Conservation (phyloP, 495 filamentous ascomycete genomes). For the Xylaria palmicola region DNA sequence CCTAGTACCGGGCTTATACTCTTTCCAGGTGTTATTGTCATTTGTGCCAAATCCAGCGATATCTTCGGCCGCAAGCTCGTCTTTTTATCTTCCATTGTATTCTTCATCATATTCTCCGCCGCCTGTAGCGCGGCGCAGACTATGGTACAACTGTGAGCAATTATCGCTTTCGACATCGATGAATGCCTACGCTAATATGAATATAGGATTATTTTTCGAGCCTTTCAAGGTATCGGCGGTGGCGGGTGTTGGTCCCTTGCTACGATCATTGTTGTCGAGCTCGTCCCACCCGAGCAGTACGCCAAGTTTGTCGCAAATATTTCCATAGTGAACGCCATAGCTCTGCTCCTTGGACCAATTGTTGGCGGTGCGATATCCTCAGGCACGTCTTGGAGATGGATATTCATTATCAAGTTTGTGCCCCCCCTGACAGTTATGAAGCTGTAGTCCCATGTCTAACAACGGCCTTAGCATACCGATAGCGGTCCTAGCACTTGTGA, state of each 20-base stretch:
- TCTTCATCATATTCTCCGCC: constrained; percentile 53
- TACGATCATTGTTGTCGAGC: constrained; percentile 45
- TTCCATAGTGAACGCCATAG: constrained; percentile 46
- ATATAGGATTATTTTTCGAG: constrained; percentile 51
- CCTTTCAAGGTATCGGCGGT: constrained; percentile 56
- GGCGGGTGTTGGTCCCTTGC: constrained; percentile 54
- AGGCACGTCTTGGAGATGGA: constrained; percentile 38
- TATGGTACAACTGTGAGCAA: constrained; percentile 48
- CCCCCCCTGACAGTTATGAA: not conserved
- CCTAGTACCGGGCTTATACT: not conserved
- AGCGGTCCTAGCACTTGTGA: constrained; percentile 21
- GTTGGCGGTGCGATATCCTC: constrained; percentile 44
- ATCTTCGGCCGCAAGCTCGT: constrained; percentile 52
- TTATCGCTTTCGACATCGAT: not conserved
- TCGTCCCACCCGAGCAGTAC: constrained; percentile 47
- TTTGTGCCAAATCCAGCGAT: constrained; percentile 53
- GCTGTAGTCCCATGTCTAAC: not conserved
- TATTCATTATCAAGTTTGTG: constrained; percentile 42
- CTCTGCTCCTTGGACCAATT: constrained; percentile 42
- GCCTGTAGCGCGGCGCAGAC: constrained; percentile 49
- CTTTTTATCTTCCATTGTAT: constrained; percentile 40
- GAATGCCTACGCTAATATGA: constrained; percentile 24
- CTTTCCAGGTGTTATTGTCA: constrained; percentile 45
- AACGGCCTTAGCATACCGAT: constrained; percentile 27
- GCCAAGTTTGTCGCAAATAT: constrained; percentile 47